Evolutionary conservation across 306 rosid species (phyloP), one percentile per base, ranked within the genome.

Genomic region (Casuarina cunninghamiana): DNA sequence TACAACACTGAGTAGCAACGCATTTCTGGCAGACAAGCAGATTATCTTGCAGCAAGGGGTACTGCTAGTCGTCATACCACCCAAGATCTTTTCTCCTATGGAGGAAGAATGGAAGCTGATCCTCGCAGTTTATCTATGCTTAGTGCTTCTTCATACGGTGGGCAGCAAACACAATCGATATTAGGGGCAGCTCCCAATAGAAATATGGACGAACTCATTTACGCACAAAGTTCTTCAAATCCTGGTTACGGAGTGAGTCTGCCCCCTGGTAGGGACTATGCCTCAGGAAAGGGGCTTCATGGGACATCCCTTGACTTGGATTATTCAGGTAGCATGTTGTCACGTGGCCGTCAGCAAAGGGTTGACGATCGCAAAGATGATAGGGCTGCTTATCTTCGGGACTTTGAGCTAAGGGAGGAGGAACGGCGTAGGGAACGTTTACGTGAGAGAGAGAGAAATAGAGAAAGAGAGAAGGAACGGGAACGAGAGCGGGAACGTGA

Each of bases 11-110:
- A 95, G 99, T 83, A 89, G 93, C 94, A 83, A 84, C 88, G 81
- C 89, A 76, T 94, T 95, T 95, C 92, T 95, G 97, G 99, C 99
- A 95, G 99, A 95, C 97, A 88, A 90, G 75, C 89, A 81, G 99
- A 95, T 81, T 95, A 95, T 87, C 94, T 95, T 83, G 90, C 98
- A 88, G 97, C 91, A 80, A 91, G 97, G 78, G 90, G 87, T 87
- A 90, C 96, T 80, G 86, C 89, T 85, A 91, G 88, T 88, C 96
- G 91, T 84, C 97, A 90, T 82, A 79, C 94, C 51, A 74, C 98
- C 74, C 99, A 95, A 85, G 99, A 95, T 74, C 90, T 87, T 79
- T 46, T 88, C 81, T 80, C 99, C 35, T 89, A 89, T 71, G 99
- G 99, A 84, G 96, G 92, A 89, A 91, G 98, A 83, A 85, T 88